Conservation (phyloP, 2,329 filamentous ascomycete species). For the Diaporthe caulivora region DNA sequence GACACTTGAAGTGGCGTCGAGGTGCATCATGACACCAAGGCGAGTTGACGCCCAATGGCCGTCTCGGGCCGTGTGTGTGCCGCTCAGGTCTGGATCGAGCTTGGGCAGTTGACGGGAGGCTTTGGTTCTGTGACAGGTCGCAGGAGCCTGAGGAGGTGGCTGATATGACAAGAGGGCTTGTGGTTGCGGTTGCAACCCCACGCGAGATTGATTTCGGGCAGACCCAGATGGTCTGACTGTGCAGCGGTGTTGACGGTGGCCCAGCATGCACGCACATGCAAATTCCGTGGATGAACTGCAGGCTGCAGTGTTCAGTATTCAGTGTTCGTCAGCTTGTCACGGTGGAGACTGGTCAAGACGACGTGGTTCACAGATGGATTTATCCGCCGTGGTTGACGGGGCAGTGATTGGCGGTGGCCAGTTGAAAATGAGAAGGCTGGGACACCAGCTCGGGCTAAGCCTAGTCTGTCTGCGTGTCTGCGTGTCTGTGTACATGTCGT, state of each 20-base stretch:
- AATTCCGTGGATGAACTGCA: not conserved
- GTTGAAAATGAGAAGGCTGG: slow-evolving; percentile 14
- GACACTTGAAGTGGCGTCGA: not conserved
- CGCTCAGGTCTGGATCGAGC: not conserved
- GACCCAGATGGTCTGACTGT: not conserved
- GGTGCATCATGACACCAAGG: not conserved
- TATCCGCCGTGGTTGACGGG: not conserved
- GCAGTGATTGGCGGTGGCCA: not conserved
- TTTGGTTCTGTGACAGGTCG: not conserved
- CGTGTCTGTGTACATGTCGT: not conserved
- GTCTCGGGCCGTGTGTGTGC: not conserved
- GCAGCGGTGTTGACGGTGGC: no score
- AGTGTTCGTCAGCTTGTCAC: not conserved
- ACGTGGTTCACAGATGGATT: slow-evolving; percentile 2
- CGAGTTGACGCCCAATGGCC: slow-evolving; percentile 2
- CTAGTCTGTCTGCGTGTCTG: no score
- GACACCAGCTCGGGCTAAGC: not conserved
- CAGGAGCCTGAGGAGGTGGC: not conserved
- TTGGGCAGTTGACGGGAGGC: not conserved
- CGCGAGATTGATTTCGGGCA: slow-evolving; percentile 6
- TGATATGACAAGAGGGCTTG: not conserved
- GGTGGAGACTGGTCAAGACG: not conserved
- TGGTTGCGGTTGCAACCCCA: slow-evolving; percentile 19
- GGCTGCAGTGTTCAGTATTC: not conserved
- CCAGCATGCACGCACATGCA: no score